These are phyloP conservation scores for Cladosporium sp. DNA, from an alignment of 2,329 filamentous ascomycete genomes.

Conservation along the genomic window DNA sequence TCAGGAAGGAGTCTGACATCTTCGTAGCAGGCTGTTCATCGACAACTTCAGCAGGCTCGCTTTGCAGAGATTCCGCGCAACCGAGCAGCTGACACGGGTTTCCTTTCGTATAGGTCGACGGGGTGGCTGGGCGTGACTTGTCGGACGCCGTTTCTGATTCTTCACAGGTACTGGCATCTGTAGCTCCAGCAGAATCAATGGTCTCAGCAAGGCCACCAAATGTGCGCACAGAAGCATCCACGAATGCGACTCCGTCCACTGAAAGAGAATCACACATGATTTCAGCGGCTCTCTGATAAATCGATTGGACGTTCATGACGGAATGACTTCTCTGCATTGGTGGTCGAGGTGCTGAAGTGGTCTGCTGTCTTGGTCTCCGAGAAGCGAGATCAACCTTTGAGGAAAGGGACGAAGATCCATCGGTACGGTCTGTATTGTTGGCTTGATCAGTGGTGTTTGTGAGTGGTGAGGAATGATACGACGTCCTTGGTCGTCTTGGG, in stretches of 20 bases:
- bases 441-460: not conserved
- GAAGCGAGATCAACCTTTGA: not conserved
- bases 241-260: conserved; percentile 45
- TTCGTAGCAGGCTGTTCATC: not conserved
- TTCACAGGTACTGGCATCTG: not conserved
- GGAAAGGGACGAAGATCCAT: not conserved
- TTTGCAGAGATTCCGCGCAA: not conserved
- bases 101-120: not conserved
- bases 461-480: not conserved
- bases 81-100: not conserved
- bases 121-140: not conserved
- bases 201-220: conserved; percentile 23
- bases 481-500: not conserved
- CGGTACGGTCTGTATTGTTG: not conserved
- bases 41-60: not conserved
- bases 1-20: conserved; percentile 17
- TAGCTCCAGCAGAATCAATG: not conserved
- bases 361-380: not conserved
- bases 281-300: conserved; percentile 47
- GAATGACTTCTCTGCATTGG: not conserved
- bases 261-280: conserved; percentile 45
- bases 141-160: not conserved
- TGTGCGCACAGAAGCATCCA: conserved; percentile 32
- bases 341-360: not conserved
- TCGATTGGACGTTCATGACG: conserved; percentile 23